Base-by-base conservation (phyloP, 192 early-diverging fungal species). In the Linnemannia zychae region DNA sequence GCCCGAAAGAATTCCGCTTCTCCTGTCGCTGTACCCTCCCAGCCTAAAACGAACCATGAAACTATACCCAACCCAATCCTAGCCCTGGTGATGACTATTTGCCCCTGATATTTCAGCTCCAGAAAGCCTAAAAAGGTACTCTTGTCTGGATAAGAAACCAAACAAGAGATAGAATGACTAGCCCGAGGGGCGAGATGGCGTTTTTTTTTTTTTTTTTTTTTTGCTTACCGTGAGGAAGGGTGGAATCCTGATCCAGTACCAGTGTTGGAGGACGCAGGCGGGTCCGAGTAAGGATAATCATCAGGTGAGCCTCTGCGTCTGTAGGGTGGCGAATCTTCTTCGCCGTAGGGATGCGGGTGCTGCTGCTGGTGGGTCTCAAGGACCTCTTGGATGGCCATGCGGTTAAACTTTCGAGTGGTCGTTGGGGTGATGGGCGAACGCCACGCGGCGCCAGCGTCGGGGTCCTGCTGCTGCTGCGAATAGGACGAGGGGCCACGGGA, bases 361-460 rank as follows among this genome's bases (percentile, higher is more conserved):
- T 75, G 74, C 36, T 74, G 73, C 28, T 72, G 77, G 36, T 78
- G 71, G 48, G 60, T 68, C 31, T 85, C 83, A 17, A 85, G 73
- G 11, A 85, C 83, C 57, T 79, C 83, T 22, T 85, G 83, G 60
- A 85, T 85, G 40, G 83, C 83, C 83, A 85, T 85, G 48, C 74
- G 66, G 34, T 85, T 85, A 53, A 85, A 85, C 70, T 78, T 79
- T 60, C 46, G 50, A 3, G 83, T 85, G 0, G 83, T 85, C 0
- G 83, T 85, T 1, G 83, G 83, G 4, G 83, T 85, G 78, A 85
- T 85, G 38, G 83, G 83, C 15, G 83, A 85, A 37, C 77, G 63
- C 83, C 83, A 85, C 38, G 72, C 44, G 38, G 77, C 72, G 34
- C 72, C 67, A 7, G 74, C 63, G 20, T 85, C 83, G 33, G 67